Percentiles rank a stretch among this genome's conserved stretches.
Evolutionary conservation across 352 stramenopile species (phyloP).

Genomic region (Phytophthora tubulina): DNA sequence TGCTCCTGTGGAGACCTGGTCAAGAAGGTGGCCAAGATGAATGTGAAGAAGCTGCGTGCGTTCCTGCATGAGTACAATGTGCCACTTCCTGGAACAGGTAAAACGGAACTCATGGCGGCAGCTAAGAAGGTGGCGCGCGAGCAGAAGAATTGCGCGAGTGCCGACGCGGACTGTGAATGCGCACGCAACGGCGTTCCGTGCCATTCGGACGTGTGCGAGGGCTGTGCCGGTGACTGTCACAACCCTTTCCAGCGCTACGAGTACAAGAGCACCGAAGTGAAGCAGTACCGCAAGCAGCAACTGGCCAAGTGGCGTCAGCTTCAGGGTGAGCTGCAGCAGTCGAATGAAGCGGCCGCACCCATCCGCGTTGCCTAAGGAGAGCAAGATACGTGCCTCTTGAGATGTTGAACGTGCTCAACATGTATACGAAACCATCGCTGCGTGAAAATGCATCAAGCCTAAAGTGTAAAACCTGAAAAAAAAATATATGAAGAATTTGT

Average conservation of each 20-base stretch:
- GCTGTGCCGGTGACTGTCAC: slow-evolving; percentile 75
- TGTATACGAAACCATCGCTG: slow-evolving; percentile 22
- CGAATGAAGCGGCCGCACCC: slow-evolving; percentile 26
- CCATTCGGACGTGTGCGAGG: slow-evolving; percentile 78
- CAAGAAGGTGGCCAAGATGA: slow-evolving; percentile 89
- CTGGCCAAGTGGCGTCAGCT: slow-evolving; percentile 68
- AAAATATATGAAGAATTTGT: slow-evolving; percentile 4
- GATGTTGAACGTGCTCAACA: background rate
- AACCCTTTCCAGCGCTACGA: slow-evolving; percentile 79
- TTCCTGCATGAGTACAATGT: slow-evolving; percentile 75
- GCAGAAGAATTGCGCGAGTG: slow-evolving; percentile 81
- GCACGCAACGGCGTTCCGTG: slow-evolving; percentile 77
- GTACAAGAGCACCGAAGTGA: slow-evolving; percentile 79
- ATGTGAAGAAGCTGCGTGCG: slow-evolving; percentile 77
- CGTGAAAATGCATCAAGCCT: slow-evolving; percentile 22
- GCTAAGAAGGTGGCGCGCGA: slow-evolving; percentile 70
- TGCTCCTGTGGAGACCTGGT: slow-evolving; percentile 87
- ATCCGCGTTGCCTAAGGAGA: slow-evolving; percentile 47
- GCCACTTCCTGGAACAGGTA: slow-evolving; percentile 54
- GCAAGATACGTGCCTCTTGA: background rate
- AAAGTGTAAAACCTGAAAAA: slow-evolving; percentile 26
- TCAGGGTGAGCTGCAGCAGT: slow-evolving; percentile 27
- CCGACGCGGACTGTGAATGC: slow-evolving; percentile 75
- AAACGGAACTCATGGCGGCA: slow-evolving; percentile 71
- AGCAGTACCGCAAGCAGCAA: slow-evolving; percentile 76